These are phyloP conservation scores for Mycena citricolor DNA, from an alignment of 1,284 basidiomycete species.

Conservation along the genomic window DNA sequence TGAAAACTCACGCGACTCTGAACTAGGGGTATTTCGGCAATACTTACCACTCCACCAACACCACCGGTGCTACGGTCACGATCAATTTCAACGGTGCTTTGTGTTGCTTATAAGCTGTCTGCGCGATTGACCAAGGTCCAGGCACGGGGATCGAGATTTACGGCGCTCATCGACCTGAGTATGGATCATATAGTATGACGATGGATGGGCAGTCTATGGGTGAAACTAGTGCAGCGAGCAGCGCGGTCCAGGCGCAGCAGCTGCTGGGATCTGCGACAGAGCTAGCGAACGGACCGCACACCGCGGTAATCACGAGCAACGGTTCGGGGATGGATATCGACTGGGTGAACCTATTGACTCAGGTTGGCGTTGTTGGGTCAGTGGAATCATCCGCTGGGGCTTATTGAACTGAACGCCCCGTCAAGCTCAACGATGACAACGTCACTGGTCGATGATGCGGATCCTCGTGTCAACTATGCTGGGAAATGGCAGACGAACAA, in stretches of 20 bases:
- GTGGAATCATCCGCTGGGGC: constrained; percentile 19
- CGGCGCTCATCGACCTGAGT: constrained; percentile 45
- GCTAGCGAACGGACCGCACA: constrained; percentile 45
- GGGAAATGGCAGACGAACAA: constrained; percentile 35
- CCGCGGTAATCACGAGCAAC: constrained; percentile 44
- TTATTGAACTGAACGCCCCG: constrained; percentile 1
- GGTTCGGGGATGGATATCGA: constrained; percentile 52
- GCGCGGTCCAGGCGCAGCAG: constrained; percentile 35
- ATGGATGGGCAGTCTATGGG: constrained; percentile 44
- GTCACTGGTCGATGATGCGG: constrained; percentile 42
- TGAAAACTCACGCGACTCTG: background rate
- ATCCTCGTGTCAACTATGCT: constrained; percentile 42
- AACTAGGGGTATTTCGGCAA: constrained; percentile 40
- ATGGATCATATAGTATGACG: constrained; percentile 47
- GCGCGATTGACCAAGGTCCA: constrained; percentile 26
- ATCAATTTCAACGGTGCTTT: constrained; percentile 43
- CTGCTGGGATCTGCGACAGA: constrained; percentile 43
- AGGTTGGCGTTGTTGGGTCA: constrained; percentile 39
- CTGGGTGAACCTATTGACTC: constrained; percentile 42
- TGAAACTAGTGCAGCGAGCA: constrained; percentile 36
- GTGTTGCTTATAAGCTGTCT: constrained; percentile 9
- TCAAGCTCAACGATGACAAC: constrained; percentile 31
- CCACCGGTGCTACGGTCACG: constrained; percentile 42
- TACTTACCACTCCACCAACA: constrained; percentile 40
- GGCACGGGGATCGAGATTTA: constrained; percentile 56